Base-by-base conservation (phyloP, 257 asterid species). In the Thymus quinquecostatus region DNA sequence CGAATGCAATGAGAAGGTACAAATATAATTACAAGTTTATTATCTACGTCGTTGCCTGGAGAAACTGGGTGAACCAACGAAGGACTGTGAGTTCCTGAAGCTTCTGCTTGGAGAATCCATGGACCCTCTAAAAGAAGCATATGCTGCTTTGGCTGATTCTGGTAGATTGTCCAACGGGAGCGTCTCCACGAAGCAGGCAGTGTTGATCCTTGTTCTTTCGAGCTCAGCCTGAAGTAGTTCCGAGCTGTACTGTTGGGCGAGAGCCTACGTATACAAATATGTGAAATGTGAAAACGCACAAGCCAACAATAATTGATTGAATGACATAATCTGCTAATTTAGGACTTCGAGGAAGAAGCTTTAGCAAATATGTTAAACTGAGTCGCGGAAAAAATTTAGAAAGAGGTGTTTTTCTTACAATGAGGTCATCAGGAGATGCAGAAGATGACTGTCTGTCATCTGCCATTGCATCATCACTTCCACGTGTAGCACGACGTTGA, bases 101-200 rank as follows among this genome's bases (percentile, higher is more conserved):
- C 61, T 85, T 76, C 86, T 78, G 84, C 86, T 83, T n/a, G 97
- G 96, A 68, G 96, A 86, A 77, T 85, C 92, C 80, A 77, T 73
- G 6, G 92, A 75, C 59, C 91, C 97, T 74, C 95, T 82, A 51
- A 89, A 95, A 28, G 99, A 94, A 70, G 99, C 99, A 73, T 89
- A 95, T 10, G 99, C 97, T 60, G 96, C 98, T 87, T 92, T 95
- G 10, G 98, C 99, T 10, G 98, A 89, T 83, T 92, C 98, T 10
- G 99, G 97, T 59, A 92, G 90, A 0, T 96, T 82, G 74, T 88
- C 97, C 70, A 89, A 71, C 5, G 97, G 85, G 45, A 91, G 86
- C 0, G 96, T 80, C 78, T 91, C 99, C 54, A 92, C 94, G 56
- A 95, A 95, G 83, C 99, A 95, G 44, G 98, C 97, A 1, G 98